Conservation (phyloP, 441 rosid genomes). For the Erysimum pusillum region DNA sequence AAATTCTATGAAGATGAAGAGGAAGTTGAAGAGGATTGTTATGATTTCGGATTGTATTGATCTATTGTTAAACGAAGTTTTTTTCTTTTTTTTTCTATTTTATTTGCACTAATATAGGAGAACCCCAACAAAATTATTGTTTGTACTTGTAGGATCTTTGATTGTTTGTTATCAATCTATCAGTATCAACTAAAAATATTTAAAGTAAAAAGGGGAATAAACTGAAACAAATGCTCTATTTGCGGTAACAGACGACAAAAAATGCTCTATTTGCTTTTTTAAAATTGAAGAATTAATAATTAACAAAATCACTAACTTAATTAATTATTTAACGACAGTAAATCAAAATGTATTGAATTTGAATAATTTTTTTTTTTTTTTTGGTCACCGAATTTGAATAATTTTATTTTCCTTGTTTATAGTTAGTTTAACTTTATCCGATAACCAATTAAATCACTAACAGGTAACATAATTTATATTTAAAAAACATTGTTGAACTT, state of each 20-base stretch:
- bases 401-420: not conserved
- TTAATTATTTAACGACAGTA: not conserved
- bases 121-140: not conserved
- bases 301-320: no score
- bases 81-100: not conserved
- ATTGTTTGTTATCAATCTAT: not conserved
- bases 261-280: not conserved
- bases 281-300: not conserved
- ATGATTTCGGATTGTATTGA: slow-evolving; percentile 34
- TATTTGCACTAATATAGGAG: not conserved
- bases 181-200: not conserved
- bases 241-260: not conserved
- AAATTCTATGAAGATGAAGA: slow-evolving; percentile 29
- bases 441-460: not conserved
- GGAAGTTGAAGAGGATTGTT: slow-evolving; percentile 24
- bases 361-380: no score
- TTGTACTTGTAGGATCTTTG: not conserved
- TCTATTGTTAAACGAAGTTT: not conserved
- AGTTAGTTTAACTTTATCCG: not conserved
- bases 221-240: no score
- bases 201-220: no score
- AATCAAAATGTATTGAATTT: not conserved
- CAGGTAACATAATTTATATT: not conserved
- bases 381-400: not conserved
- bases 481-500: not conserved